Base-by-base conservation (phyloP, 805 yeast genomes). In the Maudiozyma saulgeensis region DNA sequence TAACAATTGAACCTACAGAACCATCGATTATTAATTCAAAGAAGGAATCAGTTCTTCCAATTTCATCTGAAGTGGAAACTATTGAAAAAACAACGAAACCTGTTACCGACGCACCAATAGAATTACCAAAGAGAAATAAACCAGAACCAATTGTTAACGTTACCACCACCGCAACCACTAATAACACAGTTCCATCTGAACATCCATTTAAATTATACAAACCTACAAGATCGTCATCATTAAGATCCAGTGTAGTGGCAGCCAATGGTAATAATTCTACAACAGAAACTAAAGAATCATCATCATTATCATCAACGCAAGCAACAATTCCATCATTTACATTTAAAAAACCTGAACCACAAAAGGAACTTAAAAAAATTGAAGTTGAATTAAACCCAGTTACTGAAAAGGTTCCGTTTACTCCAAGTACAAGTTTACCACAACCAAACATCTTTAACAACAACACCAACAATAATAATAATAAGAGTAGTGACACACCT, bases 171-270 rank as follows among this genome's bases (percentile, higher is more conserved):
- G 6, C 32, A 4, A 28, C 32, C 8, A 28, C 32, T 28, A 28
- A 8, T 8, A 28, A 8, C 6, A 28, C 32, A 11, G 12, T 11
- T 28, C 9, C n/a, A 21, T 13, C 11, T 7, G 35, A 15, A 43
- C 16, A 21, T n/a, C 37, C 44, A 7, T 54, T 58, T 37, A 57
- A 58, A 18, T 62, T 65, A 51, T 67, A 69, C 50, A 68, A 68
- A 48, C 74, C 74, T 7, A 51, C 48, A 19, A 66, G 64, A 47
- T 66, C 74, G 1, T 69, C 74, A 0, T 68, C 73, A 0, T 51
- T 71, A 44, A 62, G 73, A 15, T 54, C 63, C 0, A 66, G 61
- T 2, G 58, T 67, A 6, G 52, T 60, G 0, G 56, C 62, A 4
- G 53, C 25, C 15, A 11, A n/a, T 7, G 35, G n/a, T 6, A 32